These are phyloP conservation scores for Zygoascus ofunaensis DNA, from an alignment of 805 yeast genomes.

Conservation along the genomic window DNA sequence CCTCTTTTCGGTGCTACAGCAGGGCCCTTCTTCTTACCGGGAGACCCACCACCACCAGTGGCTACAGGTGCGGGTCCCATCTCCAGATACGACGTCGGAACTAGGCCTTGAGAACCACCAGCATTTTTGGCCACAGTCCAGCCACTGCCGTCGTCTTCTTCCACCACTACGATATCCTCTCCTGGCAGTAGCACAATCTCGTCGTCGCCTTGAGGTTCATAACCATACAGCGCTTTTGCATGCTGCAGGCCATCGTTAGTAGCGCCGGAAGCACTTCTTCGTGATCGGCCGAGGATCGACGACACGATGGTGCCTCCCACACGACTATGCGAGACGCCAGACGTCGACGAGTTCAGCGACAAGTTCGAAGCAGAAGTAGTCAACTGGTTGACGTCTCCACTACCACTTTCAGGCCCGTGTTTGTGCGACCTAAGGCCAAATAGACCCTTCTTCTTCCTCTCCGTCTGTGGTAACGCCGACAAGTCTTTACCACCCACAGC, in stretches of 20 bases:
- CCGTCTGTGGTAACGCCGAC: constrained; percentile 24
- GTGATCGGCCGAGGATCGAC: constrained; percentile 11
- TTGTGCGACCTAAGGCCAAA: constrained; percentile 29
- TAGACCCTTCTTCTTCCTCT: constrained; percentile 52
- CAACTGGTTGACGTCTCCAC: constrained; percentile 3
- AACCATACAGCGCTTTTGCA: constrained; percentile 57
- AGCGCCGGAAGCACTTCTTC: constrained; percentile 2
- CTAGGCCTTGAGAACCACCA: constrained; percentile 57
- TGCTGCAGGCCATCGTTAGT: neutral
- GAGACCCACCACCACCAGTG: constrained; percentile 7
- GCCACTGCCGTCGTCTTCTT: constrained; percentile 81
- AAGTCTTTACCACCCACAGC: constrained; percentile 59
- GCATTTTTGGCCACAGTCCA: constrained; percentile 64
- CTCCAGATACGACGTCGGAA: constrained; percentile 74
- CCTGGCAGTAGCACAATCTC: constrained; percentile 58
- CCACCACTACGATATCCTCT: constrained; percentile 49
- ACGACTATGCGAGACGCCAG: constrained; percentile 2
- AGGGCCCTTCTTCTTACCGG: constrained; percentile 51
- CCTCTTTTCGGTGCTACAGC: constrained; percentile 73
- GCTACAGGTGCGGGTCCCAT: constrained; percentile 8
- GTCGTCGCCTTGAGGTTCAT: constrained; percentile 62
- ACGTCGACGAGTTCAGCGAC: neutral
- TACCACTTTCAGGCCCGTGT: constrained; percentile 13
- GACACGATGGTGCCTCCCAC: constrained; percentile 9
- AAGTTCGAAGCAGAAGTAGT: constrained; percentile 3